Evolutionary conservation across 148 eudicot species (phyloP).

Genomic region (Persicaria maculosa): DNA sequence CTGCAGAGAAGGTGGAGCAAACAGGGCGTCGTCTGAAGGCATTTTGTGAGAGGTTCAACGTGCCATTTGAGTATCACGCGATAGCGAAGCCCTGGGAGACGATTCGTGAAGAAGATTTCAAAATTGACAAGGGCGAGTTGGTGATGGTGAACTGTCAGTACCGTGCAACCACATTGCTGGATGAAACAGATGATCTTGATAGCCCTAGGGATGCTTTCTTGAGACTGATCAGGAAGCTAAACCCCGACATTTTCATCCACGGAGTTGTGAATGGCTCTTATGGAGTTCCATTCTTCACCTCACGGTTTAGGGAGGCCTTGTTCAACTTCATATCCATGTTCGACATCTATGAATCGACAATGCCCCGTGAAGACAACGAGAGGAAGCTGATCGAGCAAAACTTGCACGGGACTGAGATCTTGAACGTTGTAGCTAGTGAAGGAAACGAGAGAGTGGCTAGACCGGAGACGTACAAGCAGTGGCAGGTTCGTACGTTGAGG

Average conservation of each 20-base stretch:
- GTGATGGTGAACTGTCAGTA: slow-evolving; percentile 30
- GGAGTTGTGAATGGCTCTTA: slow-evolving; percentile 28
- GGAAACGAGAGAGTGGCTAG: slow-evolving; percentile 41
- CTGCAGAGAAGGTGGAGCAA: slow-evolving; percentile 12
- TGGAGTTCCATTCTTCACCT: slow-evolving; percentile 28
- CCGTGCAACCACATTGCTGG: slow-evolving; percentile 27
- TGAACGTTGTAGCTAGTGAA: slow-evolving; percentile 52
- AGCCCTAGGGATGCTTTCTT: slow-evolving; percentile 36
- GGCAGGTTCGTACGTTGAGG: slow-evolving; percentile 38
- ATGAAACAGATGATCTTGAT: slow-evolving; percentile 23
- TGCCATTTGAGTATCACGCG: slow-evolving; percentile 13
- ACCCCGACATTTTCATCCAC: slow-evolving; percentile 31
- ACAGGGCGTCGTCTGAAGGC: slow-evolving; percentile 12
- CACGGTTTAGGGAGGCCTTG: slow-evolving; percentile 36
- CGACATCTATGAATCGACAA: slow-evolving; percentile 30
- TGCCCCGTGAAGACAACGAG: slow-evolving; percentile 27
- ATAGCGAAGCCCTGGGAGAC: slow-evolving; percentile 16
- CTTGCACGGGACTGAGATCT: slow-evolving; percentile 28
- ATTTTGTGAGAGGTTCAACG: slow-evolving; percentile 14
- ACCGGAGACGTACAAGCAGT: slow-evolving; percentile 54
- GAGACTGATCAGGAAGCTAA: slow-evolving; percentile 30
- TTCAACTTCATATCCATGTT: slow-evolving; percentile 28
- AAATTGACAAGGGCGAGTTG: slow-evolving; percentile 20
- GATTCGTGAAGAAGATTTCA: slow-evolving; percentile 9
- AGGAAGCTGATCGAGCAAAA: slow-evolving; percentile 36